Percentiles rank a stretch among this genome's conserved stretches.
These are phyloP conservation scores for Theileria equi DNA, from an alignment of 169 alveolate species.

Conservation along the genomic window DNA sequence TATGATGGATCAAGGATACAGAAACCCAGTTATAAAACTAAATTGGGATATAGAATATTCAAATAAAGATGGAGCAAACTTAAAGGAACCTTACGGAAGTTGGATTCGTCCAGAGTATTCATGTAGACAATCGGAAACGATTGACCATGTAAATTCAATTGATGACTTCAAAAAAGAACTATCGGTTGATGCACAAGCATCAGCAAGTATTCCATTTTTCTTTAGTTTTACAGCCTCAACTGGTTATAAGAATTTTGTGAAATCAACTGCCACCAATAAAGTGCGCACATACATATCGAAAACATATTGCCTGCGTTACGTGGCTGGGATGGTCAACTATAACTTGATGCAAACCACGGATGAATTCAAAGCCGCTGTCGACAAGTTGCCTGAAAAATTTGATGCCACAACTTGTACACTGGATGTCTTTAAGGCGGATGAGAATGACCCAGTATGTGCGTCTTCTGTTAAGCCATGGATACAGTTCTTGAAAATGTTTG, in stretches of 20 bases:
- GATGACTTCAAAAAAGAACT: conserved; percentile 72
- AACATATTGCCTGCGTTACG: conserved; percentile 79
- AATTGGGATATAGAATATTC: conserved; percentile 47
- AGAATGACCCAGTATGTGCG: conserved; percentile 60
- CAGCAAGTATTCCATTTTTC: conserved; percentile 60
- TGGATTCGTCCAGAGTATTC: conserved; percentile 79
- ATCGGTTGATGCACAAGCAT: conserved; percentile 74
- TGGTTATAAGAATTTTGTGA: conserved; percentile 73
- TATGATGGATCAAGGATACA: conserved; percentile 81
- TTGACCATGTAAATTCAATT: conserved; percentile 62
- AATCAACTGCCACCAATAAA: conserved; percentile 55
- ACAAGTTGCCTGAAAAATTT: conserved; percentile 65
- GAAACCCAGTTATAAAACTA: conserved; percentile 76
- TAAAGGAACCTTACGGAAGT: conserved; percentile 77
- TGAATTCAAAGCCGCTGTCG: conserved; percentile 70
- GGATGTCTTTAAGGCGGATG: conserved; percentile 63
- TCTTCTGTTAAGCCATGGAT: conserved; percentile 72
- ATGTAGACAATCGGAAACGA: conserved; percentile 76
- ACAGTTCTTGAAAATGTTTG: conserved; percentile 71
- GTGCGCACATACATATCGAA: conserved; percentile 68
- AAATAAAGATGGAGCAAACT: conserved; percentile 46
- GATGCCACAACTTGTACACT: conserved; percentile 68
- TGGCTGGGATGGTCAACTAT: conserved; percentile 70
- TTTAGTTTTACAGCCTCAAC: conserved; percentile 76
- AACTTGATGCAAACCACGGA: conserved; percentile 37